These are phyloP conservation scores for Ambrosia artemisiifolia DNA, from an alignment of 129 eudicot species.

Conservation along the genomic window DNA sequence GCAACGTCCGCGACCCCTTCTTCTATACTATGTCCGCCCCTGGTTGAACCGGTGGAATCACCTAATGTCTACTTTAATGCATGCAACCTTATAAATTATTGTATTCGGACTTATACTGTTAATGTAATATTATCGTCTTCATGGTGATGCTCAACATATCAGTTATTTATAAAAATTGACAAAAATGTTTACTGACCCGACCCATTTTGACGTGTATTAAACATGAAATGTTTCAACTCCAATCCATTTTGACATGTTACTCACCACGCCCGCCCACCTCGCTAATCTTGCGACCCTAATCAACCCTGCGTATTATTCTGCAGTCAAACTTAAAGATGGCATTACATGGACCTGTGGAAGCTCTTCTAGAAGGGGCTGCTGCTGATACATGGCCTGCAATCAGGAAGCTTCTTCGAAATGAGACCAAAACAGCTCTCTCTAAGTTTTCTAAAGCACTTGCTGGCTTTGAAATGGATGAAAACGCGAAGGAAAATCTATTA, in stretches of 20 bases:
- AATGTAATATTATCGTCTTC: not conserved
- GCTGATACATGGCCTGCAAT: slow-evolving; percentile 90
- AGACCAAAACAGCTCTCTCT: slow-evolving; percentile 57
- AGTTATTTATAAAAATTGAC: not conserved
- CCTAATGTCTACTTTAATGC: not conserved
- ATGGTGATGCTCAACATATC: not conserved
- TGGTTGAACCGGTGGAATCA: too few relatives aligned
- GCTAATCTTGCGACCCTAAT: slow-evolving; percentile 10
- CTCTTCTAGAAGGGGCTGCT: slow-evolving; percentile 76
- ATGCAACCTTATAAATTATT: not conserved
- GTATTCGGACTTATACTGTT: not conserved
- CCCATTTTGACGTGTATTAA: not conserved
- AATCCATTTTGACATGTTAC: too few relatives aligned
- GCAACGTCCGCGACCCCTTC: too few relatives aligned
- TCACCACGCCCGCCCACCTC: not conserved
- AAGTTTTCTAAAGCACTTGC: slow-evolving; percentile 67
- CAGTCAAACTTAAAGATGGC: slow-evolving; percentile 62
- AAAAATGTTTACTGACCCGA: not conserved
- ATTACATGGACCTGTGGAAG: slow-evolving; percentile 77
- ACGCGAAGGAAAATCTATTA: slow-evolving; percentile 52
- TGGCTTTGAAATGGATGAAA: slow-evolving; percentile 72
- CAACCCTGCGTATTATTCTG: slow-evolving; percentile 2
- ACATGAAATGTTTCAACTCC: too few relatives aligned
- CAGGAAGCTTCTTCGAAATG: slow-evolving; percentile 73
- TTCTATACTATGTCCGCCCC: too few relatives aligned